Base-by-base conservation (phyloP, 2,329 filamentous ascomycete species). In the Cytospora piceae region DNA sequence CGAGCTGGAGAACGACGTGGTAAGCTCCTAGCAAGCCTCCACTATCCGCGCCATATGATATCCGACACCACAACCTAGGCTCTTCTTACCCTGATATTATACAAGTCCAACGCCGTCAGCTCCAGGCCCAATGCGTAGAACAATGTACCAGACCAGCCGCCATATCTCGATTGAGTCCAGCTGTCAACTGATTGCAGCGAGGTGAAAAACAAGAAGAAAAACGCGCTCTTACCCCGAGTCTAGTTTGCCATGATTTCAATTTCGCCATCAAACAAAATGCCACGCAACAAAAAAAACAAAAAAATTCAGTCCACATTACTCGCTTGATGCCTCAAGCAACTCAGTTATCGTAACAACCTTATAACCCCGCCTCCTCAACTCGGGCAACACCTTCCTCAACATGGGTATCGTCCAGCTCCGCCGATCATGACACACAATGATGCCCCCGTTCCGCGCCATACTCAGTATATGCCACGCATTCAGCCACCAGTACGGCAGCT, bases 381-480 rank as follows among this genome's bases (percentile, higher is more conserved):
- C 89, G 0, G 90, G 90, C 70, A 97, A 76, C 49, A 95, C 89
- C 67, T 80, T 84, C 49, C 81, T 80, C 77, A 96, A 74, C 91
- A 96, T 95, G 0, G 91, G 90, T 57, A 84, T 82, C 31, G 92
- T 96, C 91, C 93, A 96, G n/a, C 83, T 80, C 72, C 93, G 83
- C 70, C 93, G 77, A 79, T 97, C 93, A 79, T 97, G 93, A 73
- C 92, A 94, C 60, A 97, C 89, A 68, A 97, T 88, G 65, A 97
- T 90, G 32, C 86, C 89, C 0, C 93, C 93, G 0, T 90, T 88
- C 56, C 85, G 81, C 42, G 90, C 81, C 90, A 93, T 93, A 77
- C 91, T 93, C 71, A 96, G 76, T 4, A 96, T 86, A 79, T 96
- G 93, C 70, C 81, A 82, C 9, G 91, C 89, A 77, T 97, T 97